Evolutionary conservation across 2,329 filamentous ascomycete species (phyloP).

Genomic region (Triangularia setosa): DNA sequence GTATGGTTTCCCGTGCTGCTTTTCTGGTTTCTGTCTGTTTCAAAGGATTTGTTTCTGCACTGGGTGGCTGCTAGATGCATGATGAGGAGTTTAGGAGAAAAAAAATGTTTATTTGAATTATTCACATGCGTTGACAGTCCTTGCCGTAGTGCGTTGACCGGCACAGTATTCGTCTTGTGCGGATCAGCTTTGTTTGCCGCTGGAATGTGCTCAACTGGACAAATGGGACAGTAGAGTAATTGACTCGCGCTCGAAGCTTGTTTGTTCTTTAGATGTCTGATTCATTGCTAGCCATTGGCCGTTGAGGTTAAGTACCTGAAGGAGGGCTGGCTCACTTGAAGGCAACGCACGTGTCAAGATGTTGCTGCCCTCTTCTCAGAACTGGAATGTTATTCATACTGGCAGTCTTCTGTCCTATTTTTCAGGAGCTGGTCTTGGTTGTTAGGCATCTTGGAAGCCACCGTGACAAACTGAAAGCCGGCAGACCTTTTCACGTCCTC

Average conservation of each 20-base stretch:
- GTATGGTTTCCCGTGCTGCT: not conserved
- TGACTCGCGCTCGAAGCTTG: not conserved
- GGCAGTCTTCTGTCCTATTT: not conserved
- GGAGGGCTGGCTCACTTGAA: not conserved
- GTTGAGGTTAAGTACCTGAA: not conserved
- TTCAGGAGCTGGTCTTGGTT: not conserved
- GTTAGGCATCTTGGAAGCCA: not conserved
- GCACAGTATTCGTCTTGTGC: not conserved
- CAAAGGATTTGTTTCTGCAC: not conserved
- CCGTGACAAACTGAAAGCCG: not conserved
- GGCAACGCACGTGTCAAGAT: not conserved
- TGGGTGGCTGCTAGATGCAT: constrained; percentile 13
- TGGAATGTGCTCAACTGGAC: not conserved
- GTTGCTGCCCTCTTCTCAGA: not conserved
- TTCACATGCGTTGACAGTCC: not conserved
- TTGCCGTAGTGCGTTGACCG: not conserved
- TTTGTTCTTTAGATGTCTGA: not conserved
- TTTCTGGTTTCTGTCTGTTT: constrained; percentile 9
- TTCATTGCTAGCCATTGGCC: not conserved
- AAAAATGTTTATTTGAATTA: not conserved
- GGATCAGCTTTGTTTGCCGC: not conserved
- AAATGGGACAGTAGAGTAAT: not conserved
- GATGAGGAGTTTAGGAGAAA: constrained; percentile 2
- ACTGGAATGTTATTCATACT: not conserved
- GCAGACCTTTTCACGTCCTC: too few relatives aligned